A percentile compares a stretch with the other conserved stretches of the same genome.
Evolutionary conservation across 2,329 filamentous ascomycete genomes (phyloP).

Genomic region (Escovopsis sp.): DNA sequence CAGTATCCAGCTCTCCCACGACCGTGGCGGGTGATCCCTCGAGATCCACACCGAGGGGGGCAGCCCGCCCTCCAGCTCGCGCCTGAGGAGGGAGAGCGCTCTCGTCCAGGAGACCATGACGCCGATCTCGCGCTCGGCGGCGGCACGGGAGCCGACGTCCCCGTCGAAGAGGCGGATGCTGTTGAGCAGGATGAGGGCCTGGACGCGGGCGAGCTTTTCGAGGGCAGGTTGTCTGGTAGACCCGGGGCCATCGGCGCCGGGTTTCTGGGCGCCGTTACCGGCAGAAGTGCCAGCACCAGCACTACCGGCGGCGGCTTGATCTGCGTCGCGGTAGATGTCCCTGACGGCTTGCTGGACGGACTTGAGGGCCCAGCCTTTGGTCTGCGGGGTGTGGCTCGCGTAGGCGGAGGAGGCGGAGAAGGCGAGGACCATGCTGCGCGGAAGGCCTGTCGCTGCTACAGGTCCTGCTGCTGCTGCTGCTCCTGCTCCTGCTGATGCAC

Average conservation of each 20-base stretch:
- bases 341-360: conserved; percentile 22
- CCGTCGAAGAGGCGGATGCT: conserved; percentile 29
- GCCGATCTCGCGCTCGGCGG: conserved; percentile 24
- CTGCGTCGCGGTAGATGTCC: conserved; percentile 21
- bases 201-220: conserved; percentile 27
- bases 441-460: conserved; percentile 14
- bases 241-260: too few relatives aligned
- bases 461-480: too few relatives aligned
- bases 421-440: conserved; percentile 23
- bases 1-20: conserved; percentile 30
- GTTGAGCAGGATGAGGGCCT: conserved; percentile 27
- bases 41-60: conserved; percentile 8
- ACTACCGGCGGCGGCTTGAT: conserved; percentile 2
- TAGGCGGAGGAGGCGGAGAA: conserved; percentile 26
- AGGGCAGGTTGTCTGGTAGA: too few relatives aligned
- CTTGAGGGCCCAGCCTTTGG: conserved; percentile 23
- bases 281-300: too few relatives aligned
- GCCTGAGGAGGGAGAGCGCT: conserved; percentile 17
- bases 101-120: conserved; percentile 22
- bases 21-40: conserved; percentile 20
- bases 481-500: too few relatives aligned
- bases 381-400: conserved; percentile 19
- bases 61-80: conserved; percentile 18
- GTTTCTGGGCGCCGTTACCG: too few relatives aligned
- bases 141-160: conserved; percentile 22